Conservation (phyloP, 164 flowering plant genomes). For the Nymphaea thermarum region DNA sequence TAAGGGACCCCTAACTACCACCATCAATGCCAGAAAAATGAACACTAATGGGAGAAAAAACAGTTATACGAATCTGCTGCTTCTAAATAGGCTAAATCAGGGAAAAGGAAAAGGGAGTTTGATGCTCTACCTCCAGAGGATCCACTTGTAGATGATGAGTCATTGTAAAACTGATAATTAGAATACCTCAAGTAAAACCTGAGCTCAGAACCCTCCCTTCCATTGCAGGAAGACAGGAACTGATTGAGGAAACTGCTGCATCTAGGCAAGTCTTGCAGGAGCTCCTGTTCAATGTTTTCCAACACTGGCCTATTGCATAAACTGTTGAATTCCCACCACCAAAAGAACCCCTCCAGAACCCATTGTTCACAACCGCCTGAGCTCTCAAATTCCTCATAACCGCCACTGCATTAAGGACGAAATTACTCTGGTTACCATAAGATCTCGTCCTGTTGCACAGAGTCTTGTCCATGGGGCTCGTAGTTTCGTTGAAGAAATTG, state of each 20-base stretch:
- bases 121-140: not conserved
- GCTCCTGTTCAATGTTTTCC: constrained; percentile 33
- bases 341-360: constrained; percentile 40
- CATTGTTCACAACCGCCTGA: constrained; percentile 31
- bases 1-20: no score
- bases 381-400: constrained; percentile 41
- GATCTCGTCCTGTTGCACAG: constrained; percentile 3
- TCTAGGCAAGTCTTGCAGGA: constrained; percentile 51
- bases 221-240: constrained; percentile 23
- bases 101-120: not conserved
- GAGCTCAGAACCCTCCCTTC: constrained; percentile 63
- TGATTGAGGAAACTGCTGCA: constrained; percentile 25
- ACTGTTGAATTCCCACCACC: constrained; percentile 27
- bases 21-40: no score
- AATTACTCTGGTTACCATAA: constrained; percentile 17
- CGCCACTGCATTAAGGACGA: constrained; percentile 14
- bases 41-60: no score
- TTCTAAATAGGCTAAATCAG: no score
- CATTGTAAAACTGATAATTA: constrained; percentile 30
- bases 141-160: not conserved
- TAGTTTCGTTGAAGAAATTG: constrained; percentile 32
- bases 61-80: no score
- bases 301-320: constrained; percentile 61
- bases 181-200: constrained; percentile 79
- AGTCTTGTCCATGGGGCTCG: constrained; percentile 19